Percentiles rank a stretch among this genome's conserved stretches.
Evolutionary conservation across 257 asterid genomes (phyloP).

Genomic region (Nicotiana noctiflora): DNA sequence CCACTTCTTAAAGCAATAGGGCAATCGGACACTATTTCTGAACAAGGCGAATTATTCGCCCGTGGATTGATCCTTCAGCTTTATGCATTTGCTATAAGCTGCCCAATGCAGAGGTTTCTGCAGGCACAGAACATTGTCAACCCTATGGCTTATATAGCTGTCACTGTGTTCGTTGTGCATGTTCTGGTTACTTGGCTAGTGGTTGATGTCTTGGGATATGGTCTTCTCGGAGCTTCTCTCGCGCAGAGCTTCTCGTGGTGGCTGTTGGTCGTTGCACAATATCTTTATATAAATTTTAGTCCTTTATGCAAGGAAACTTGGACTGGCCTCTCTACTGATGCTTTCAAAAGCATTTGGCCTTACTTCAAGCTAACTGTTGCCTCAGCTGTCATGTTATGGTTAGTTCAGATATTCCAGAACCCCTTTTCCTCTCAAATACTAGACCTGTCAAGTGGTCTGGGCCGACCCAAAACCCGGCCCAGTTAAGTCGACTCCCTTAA

Average conservation of each 20-base stretch:
- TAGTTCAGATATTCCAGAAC: background rate
- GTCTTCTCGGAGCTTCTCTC: conserved; percentile 22
- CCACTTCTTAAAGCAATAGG: conserved; percentile 20
- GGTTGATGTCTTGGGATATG: conserved; percentile 15
- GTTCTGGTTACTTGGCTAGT: conserved; percentile 25
- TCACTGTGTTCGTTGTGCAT: conserved; percentile 19
- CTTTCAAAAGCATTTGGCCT: conserved; percentile 24
- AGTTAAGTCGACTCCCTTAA: background rate
- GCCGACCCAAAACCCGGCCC: background rate
- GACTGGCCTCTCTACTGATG: conserved; percentile 23
- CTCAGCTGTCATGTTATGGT: conserved; percentile 28
- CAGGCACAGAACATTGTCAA: conserved; percentile 33
- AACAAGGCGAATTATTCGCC: conserved; percentile 19
- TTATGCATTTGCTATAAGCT: conserved; percentile 28
- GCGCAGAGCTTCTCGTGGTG: conserved; percentile 28
- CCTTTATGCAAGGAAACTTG: conserved; percentile 26
- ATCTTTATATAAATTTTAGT: conserved; percentile 17
- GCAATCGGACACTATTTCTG: conserved; percentile 22
- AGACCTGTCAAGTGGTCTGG: background rate
- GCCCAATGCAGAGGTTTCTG: conserved; percentile 30
- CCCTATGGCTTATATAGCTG: conserved; percentile 26
- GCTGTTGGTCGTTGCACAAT: conserved; percentile 23
- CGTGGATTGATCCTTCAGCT: conserved; percentile 20
- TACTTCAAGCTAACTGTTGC: conserved; percentile 27
- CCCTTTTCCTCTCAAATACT: background rate